Percentiles rank a stretch among this genome's conserved stretches.
These are phyloP conservation scores for Fonsecaea multimorphosa DNA, from an alignment of 2,329 filamentous ascomycete genomes.

Conservation along the genomic window DNA sequence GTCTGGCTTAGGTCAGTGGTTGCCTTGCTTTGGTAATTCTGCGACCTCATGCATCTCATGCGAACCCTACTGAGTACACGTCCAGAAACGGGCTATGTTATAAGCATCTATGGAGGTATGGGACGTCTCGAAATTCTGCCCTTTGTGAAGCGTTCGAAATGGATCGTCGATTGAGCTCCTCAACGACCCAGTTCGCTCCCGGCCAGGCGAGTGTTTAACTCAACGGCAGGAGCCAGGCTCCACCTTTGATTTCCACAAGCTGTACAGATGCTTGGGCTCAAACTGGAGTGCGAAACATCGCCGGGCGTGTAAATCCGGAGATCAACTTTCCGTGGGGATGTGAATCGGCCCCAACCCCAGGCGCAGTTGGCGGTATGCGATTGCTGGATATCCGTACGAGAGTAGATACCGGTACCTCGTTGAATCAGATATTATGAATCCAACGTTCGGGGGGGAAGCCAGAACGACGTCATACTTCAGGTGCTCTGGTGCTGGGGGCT, in stretches of 20 bases:
- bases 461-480: constrained; percentile 2
- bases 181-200: background rate
- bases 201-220: background rate
- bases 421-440: background rate
- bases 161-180: background rate
- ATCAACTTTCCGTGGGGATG: background rate
- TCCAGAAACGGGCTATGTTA: background rate
- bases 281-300: background rate
- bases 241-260: background rate
- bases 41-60: background rate
- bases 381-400: background rate
- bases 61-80: background rate
- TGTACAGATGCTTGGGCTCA: background rate
- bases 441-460: background rate
- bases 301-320: background rate
- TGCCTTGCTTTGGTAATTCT: constrained; percentile 4
- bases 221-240: background rate
- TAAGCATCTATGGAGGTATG: background rate
- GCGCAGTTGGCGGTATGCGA: background rate
- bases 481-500: background rate
- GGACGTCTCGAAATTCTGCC: background rate
- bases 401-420: background rate
- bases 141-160: background rate
- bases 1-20: constrained; percentile 1
- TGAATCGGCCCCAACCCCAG: background rate